phyloP scores from a whole-genome alignment of 1,284 basidiomycete species.

The Sutorius eximius region DNA sequence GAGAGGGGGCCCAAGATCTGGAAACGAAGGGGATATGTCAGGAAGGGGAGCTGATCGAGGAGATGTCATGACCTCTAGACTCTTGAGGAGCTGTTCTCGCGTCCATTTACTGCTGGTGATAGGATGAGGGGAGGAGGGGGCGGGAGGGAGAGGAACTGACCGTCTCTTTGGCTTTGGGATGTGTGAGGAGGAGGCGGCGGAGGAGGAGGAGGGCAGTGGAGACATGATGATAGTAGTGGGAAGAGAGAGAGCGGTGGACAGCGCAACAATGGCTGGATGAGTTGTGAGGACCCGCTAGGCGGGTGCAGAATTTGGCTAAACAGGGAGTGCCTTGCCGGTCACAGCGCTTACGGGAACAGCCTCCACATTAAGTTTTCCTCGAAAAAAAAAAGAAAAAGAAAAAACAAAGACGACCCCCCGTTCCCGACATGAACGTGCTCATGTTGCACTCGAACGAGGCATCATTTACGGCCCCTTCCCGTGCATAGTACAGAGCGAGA shows the following conservation, averaged over 20 bases:
- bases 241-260: constrained; percentile 40
- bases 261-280: constrained; percentile 39
- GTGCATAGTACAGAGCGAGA: not conserved
- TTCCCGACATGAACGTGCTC: not conserved
- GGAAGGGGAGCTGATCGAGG: constrained; percentile 1
- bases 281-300: constrained; percentile 33
- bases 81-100: constrained; percentile 59
- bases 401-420: constrained; percentile 10
- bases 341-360: constrained; percentile 37
- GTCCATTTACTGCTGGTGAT: constrained; percentile 51
- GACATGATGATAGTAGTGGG: constrained; percentile 40
- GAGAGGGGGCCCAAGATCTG: constrained; percentile 61
- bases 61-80: constrained; percentile 49
- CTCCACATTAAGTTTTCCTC: not conserved
- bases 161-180: constrained; percentile 34
- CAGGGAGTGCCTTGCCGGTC: constrained; percentile 38
- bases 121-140: constrained; percentile 26
- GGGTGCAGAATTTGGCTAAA: constrained; percentile 38
- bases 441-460: constrained; percentile 1
- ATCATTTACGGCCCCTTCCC: not conserved
- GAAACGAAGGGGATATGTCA: constrained; percentile 21
- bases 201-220: constrained; percentile 27
- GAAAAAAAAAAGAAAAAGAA: constrained; percentile 9
- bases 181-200: constrained; percentile 28
- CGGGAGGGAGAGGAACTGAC: constrained; percentile 34